Conservation (phyloP, 2,329 filamentous ascomycete genomes). For the Stachybotrys elegans region DNA sequence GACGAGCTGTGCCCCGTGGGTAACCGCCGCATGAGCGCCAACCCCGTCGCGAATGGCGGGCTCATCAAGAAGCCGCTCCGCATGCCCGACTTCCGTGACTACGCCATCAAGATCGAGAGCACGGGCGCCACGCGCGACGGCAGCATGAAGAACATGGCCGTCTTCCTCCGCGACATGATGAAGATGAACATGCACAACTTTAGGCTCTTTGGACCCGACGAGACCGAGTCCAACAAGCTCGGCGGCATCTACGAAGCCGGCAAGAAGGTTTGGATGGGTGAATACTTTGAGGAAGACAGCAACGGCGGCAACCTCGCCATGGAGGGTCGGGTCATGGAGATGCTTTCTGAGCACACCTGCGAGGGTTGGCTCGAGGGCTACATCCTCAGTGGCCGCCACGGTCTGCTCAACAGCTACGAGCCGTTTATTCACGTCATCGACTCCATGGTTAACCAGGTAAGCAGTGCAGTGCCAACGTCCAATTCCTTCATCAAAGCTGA, state of each 20-base stretch:
- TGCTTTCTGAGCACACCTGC: constrained; percentile 74
- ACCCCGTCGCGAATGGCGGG: constrained; percentile 71
- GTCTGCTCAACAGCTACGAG: constrained; percentile 75
- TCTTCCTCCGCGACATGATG: constrained; percentile 64
- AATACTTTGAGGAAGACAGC: constrained; percentile 70
- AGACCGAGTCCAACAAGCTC: constrained; percentile 79
- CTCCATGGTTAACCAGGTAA: constrained; percentile 73
- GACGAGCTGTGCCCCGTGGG: constrained; percentile 61
- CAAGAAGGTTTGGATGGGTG: constrained; percentile 77
- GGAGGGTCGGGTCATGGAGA: constrained; percentile 73
- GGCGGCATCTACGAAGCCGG: constrained; percentile 64
- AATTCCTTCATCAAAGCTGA: constrained; percentile 6
- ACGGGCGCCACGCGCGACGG: constrained; percentile 51
- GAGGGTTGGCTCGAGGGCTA: constrained; percentile 82
- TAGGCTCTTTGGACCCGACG: constrained; percentile 73
- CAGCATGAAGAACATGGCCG: constrained; percentile 67
- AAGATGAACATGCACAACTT: constrained; percentile 61
- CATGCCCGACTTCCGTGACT: constrained; percentile 66
- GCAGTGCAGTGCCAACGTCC: constrained; percentile 3
- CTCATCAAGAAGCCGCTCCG: constrained; percentile 60
- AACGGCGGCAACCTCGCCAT: constrained; percentile 69
- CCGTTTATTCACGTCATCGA: constrained; percentile 80
- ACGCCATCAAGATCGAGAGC: constrained; percentile 57
- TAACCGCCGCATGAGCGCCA: constrained; percentile 68
- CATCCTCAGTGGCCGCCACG: constrained; percentile 68